Percentiles rank a stretch among this genome's conserved stretches.
phyloP scores from a whole-genome alignment of 805 yeast species.

The Spencermartinsiella europaea region DNA sequence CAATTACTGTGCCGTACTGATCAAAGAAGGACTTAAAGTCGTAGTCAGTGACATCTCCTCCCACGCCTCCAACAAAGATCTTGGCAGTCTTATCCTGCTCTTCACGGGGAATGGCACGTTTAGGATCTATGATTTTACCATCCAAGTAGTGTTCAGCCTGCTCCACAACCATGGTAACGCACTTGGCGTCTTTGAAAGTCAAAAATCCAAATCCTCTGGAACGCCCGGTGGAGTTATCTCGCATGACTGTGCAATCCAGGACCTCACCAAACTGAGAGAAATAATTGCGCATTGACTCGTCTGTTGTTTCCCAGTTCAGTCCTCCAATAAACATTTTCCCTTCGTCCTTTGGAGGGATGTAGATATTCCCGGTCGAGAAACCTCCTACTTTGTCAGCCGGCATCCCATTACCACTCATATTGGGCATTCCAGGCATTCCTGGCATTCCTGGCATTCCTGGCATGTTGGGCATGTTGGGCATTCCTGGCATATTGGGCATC shows the following conservation, averaged over 20 bases:
- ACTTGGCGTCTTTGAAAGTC: constrained; percentile 72
- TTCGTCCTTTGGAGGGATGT: constrained; percentile 54
- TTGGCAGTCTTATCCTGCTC: constrained; percentile 96
- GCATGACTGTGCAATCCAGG: constrained; percentile 84
- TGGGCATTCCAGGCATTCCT: constrained; percentile 18
- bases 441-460: constrained; percentile 18
- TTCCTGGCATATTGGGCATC: constrained; percentile 21
- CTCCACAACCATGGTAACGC: constrained; percentile 81
- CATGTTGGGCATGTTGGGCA: constrained; percentile 8
- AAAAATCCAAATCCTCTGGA: constrained; percentile 94
- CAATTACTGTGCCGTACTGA: constrained; percentile 85
- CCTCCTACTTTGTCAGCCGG: constrained; percentile 13
- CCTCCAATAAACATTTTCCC: constrained; percentile 97
- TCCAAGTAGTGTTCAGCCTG: constrained; percentile 78
- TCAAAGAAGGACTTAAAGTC: constrained; percentile 84
- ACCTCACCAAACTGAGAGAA: constrained; percentile 88
- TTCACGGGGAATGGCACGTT: constrained; percentile 94
- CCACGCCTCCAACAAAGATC: constrained; percentile 95
- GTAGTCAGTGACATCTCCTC: constrained; percentile 85
- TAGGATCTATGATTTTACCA: constrained; percentile 95
- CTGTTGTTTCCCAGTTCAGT: constrained; percentile 95
- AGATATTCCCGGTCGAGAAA: constrained; percentile 40
- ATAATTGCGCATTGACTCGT: constrained; percentile 74
- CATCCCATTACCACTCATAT: constrained; percentile 1
- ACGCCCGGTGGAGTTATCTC: constrained; percentile 78